These are phyloP conservation scores for Blastobotrys chiropterorum DNA, from an alignment of 805 yeast genomes.

Conservation along the genomic window DNA sequence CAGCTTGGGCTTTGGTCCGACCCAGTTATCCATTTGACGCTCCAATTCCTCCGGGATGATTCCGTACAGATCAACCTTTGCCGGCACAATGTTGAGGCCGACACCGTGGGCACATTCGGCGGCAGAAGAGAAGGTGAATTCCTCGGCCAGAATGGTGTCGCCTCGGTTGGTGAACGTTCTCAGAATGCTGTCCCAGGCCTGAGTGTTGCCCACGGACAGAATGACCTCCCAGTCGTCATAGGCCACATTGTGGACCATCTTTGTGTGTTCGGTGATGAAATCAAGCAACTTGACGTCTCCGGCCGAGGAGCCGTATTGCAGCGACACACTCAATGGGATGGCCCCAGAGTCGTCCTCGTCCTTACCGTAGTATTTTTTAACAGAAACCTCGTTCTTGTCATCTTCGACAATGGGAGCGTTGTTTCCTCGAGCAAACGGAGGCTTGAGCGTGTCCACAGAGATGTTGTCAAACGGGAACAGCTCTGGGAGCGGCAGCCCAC, in stretches of 20 bases:
- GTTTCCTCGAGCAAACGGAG: slow-evolving; percentile 77
- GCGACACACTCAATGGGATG: slow-evolving; percentile 72
- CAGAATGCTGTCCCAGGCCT: slow-evolving; percentile 76
- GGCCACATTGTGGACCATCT: slow-evolving; percentile 38
- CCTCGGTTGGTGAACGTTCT: slow-evolving; percentile 73
- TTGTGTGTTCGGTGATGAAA: slow-evolving; percentile 67
- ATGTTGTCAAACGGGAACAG: slow-evolving; percentile 88
- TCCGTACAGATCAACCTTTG: slow-evolving; percentile 74
- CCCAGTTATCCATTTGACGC: slow-evolving; percentile 61
- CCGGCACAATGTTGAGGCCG: slow-evolving; percentile 63
- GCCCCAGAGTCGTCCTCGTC: slow-evolving; percentile 34
- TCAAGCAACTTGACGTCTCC: slow-evolving; percentile 69
- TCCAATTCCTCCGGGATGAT: slow-evolving; percentile 67
- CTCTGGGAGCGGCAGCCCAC: slow-evolving; percentile 88
- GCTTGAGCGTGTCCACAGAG: slow-evolving; percentile 51
- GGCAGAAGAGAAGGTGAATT: slow-evolving; percentile 76
- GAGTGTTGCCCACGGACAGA: slow-evolving; percentile 80
- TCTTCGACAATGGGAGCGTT: slow-evolving; percentile 21
- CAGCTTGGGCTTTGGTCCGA: slow-evolving; percentile 66
- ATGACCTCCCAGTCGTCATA: slow-evolving; percentile 69
- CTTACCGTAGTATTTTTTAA: slow-evolving; percentile 24
- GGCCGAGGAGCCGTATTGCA: slow-evolving; percentile 84
- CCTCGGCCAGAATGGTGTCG: slow-evolving; percentile 79
- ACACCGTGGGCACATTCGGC: slow-evolving; percentile 73
- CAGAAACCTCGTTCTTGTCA: slow-evolving; percentile 31